Percentiles rank a stretch among this genome's conserved stretches.
phyloP scores from a whole-genome alignment of 352 stramenopile genomes.

The Phytophthora rubi region DNA sequence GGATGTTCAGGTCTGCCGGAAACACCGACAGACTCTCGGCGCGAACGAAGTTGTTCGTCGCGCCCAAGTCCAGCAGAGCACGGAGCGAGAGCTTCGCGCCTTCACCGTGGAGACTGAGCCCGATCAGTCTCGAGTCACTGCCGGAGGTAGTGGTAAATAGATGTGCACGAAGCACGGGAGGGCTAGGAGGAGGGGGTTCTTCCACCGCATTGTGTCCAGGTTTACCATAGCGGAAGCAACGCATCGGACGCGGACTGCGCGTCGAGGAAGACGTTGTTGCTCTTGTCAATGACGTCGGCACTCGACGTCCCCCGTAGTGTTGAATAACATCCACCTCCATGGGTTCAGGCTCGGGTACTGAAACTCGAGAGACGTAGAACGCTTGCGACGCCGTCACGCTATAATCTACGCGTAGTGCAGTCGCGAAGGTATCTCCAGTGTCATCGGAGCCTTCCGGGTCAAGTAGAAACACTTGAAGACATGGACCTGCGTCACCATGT shows the following conservation, averaged over 20 bases:
- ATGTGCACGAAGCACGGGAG: constrained; percentile 3
- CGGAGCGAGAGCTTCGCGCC: constrained; percentile 7
- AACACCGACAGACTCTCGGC: constrained; percentile 18
- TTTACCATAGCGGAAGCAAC: constrained; percentile 13
- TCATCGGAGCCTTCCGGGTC: constrained; percentile 9
- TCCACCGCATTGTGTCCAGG: constrained; percentile 7
- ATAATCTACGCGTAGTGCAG: constrained; percentile 23
- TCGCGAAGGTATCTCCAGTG: constrained; percentile 20
- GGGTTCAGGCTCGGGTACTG: neutral
- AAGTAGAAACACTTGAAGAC: constrained; percentile 33
- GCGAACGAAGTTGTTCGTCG: constrained; percentile 40
- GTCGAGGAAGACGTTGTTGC: neutral
- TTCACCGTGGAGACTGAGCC: constrained; percentile 18
- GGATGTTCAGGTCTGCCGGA: constrained; percentile 11
- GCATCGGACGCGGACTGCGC: neutral
- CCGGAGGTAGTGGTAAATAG: constrained; percentile 21
- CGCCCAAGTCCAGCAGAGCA: constrained; percentile 25
- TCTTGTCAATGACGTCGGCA: neutral
- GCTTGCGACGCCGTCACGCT: constrained; percentile 8
- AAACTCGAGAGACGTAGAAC: constrained; percentile 1
- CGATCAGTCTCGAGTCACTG: constrained; percentile 24
- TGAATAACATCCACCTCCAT: constrained; percentile 30
- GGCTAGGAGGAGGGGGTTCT: too few species aligned
- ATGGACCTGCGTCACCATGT: constrained; percentile 30
- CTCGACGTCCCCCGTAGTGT: neutral